Percentiles rank a stretch among this genome's conserved stretches.
Evolutionary conservation across 2,329 filamentous ascomycete genomes (phyloP).

Genomic region (Blastomyces silverae): DNA sequence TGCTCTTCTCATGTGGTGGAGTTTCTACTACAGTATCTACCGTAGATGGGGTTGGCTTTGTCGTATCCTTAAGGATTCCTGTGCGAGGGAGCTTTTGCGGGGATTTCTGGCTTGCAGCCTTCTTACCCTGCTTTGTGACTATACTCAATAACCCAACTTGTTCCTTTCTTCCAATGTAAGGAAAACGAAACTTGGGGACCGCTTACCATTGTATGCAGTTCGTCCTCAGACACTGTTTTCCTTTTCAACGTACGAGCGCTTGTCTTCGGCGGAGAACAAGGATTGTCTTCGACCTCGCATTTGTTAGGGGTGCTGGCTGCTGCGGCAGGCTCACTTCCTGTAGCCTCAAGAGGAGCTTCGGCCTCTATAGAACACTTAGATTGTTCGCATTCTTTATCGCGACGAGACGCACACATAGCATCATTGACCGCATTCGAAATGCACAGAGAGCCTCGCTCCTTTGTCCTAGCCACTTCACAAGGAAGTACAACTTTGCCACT

Average conservation of each 20-base stretch:
- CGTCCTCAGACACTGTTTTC: not conserved
- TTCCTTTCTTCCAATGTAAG: not conserved
- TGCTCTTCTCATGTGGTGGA: slow-evolving; percentile 18
- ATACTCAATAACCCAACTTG: not conserved
- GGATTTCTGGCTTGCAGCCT: not conserved
- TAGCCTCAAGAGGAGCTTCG: not conserved
- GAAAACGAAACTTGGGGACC: not conserved
- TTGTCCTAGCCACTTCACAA: not conserved
- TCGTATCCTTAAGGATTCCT: slow-evolving; percentile 21
- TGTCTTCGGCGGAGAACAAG: not conserved
- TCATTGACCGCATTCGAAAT: slow-evolving; percentile 3
- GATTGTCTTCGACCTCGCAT: too few relatives aligned
- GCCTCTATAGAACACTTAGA: not conserved
- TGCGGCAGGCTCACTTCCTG: not conserved
- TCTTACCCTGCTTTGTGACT: not conserved
- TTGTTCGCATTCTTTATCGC: not conserved
- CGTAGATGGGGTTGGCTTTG: not conserved
- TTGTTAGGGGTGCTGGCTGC: not conserved
- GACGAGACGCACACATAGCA: not conserved
- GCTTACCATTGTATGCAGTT: slow-evolving; percentile 4
- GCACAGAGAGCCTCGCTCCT: not conserved
- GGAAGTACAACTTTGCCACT: not conserved
- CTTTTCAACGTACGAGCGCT: not conserved
- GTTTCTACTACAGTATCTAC: slow-evolving; percentile 15
- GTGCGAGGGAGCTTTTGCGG: slow-evolving; percentile 11